Evolutionary conservation across 139 green algal species (phyloP), one percentile per base, ranked within the genome.

Genomic region (Closterium sp.): DNA sequence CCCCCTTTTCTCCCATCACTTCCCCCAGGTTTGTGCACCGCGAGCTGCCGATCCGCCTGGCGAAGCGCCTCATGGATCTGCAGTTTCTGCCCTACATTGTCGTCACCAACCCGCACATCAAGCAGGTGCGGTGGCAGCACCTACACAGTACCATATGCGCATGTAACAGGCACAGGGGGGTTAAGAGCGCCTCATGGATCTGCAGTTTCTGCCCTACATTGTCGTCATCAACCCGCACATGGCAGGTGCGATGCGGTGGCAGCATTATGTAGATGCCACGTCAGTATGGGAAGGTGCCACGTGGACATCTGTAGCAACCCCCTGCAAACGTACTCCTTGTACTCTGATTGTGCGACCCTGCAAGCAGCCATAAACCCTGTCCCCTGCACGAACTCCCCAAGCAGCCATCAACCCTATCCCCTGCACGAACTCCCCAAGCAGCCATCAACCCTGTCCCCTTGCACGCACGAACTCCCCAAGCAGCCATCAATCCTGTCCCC

Each of bases 201-300:
- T 98, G 10, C 97, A 98, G 93, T 95, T 97, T 38, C 95, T 98
- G 55, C 97, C 97, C 33, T 96, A 98, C 93, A 96, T 98, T 21
- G 95, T 98, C 34, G 97, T 98, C 3, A 98, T 93, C 55, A 98
- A 98, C 94, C 97, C 97, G 0, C 96, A 98, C 95, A 98, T 98
- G 95, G 76, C 76, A 90, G 34, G 89, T 91, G 87, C 55, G 16
- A 76, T 76, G 12, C 55, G 16, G 25, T 19, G 16, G 23, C 55
- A 76, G 55, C 36, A 55, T 55, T 55, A 12, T 55, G 36, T 55
- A 55, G 6, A 55, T 55, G 36, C 36, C 36, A 55, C 36, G 4
- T 6, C 36, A 55, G 36, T 19, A 28, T 76, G 38, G 0, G 38
- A 66, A 66, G 4, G 38, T 12, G 38, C 4, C 38, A 5, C 4